A percentile compares a stretch with the other conserved stretches of the same genome.
Evolutionary conservation across 2,329 filamentous ascomycete genomes (phyloP).

Genomic region (Madurella fahalii): DNA sequence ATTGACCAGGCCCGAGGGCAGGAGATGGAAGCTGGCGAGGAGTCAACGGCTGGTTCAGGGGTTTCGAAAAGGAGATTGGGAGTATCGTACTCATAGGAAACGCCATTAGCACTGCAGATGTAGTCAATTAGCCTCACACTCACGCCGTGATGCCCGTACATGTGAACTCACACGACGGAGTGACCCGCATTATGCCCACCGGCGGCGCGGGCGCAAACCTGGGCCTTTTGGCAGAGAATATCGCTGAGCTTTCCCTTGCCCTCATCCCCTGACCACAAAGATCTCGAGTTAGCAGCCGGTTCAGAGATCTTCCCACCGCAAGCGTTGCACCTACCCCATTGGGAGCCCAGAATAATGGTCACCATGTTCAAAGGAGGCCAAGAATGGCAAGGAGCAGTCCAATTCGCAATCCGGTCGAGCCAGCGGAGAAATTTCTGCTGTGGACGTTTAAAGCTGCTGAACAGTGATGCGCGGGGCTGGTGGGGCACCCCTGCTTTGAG

Average conservation of each 20-base stretch:
- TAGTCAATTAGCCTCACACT: conserved; percentile 14
- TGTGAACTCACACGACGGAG: conserved; percentile 36
- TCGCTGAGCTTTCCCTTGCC: conserved; percentile 54
- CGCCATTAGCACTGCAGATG: conserved; percentile 33
- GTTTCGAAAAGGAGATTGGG: not conserved
- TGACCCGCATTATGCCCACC: conserved; percentile 60
- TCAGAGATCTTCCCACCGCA: not conserved
- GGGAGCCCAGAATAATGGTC: conserved; percentile 55
- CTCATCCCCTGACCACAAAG: conserved; percentile 24
- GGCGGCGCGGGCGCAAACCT: conserved; percentile 55
- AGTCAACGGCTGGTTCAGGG: conserved; percentile 18
- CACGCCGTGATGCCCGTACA: not conserved
- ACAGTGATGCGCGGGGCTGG: conserved; percentile 12
- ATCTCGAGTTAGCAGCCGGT: not conserved
- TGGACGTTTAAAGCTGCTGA: conserved; percentile 3
- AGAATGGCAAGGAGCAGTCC: conserved; percentile 7
- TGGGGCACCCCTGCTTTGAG: conserved; percentile 12
- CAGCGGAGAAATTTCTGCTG: conserved; percentile 8
- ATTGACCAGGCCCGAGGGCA: conserved; percentile 68
- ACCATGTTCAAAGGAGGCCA: conserved; percentile 35
- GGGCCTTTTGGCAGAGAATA: conserved; percentile 47
- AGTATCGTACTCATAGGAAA: conserved; percentile 27
- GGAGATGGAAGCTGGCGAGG: conserved; percentile 52
- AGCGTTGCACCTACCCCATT: conserved; percentile 49
- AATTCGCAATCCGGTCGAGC: conserved; percentile 8